These are phyloP conservation scores for Elsinoe australis DNA, from an alignment of 2,329 filamentous ascomycete species.

Conservation along the genomic window DNA sequence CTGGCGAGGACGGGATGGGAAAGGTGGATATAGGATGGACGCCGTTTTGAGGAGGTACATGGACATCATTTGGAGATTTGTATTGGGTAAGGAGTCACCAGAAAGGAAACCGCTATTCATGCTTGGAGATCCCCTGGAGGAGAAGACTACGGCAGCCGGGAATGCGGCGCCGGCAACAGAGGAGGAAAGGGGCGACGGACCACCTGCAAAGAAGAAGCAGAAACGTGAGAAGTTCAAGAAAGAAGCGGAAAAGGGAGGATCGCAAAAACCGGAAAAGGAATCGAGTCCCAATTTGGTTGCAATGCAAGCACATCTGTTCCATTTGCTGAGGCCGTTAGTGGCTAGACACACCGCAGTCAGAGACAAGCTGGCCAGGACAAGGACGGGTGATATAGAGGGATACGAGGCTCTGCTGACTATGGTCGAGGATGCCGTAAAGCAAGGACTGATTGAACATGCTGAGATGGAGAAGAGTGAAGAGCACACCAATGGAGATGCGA, in stretches of 20 bases:
- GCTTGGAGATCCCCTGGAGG: slow-evolving; percentile 45
- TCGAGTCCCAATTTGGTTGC: slow-evolving; percentile 54
- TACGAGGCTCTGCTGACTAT: slow-evolving; percentile 70
- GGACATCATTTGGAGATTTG: slow-evolving; percentile 78
- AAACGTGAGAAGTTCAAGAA: slow-evolving; percentile 32
- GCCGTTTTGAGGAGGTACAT: slow-evolving; percentile 81
- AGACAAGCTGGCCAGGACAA: slow-evolving; percentile 66
- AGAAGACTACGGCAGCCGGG: slow-evolving; percentile 17
- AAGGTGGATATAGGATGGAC: slow-evolving; percentile 81
- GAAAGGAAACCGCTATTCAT: slow-evolving; percentile 65
- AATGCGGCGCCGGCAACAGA: slow-evolving; percentile 37
- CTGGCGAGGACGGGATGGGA: slow-evolving; percentile 72
- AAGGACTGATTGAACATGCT: slow-evolving; percentile 61
- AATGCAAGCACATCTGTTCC: slow-evolving; percentile 90
- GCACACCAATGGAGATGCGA: slow-evolving; percentile 18
- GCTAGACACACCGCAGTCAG: slow-evolving; percentile 72
- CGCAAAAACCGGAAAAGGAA: slow-evolving; percentile 41
- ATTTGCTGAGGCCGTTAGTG: slow-evolving; percentile 77
- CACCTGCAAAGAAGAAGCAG: slow-evolving; percentile 39
- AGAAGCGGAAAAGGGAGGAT: slow-evolving; percentile 37
- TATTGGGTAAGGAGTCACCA: slow-evolving; percentile 59
- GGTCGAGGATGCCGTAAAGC: slow-evolving; percentile 66
- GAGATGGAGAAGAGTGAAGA: slow-evolving; percentile 22
- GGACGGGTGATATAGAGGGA: slow-evolving; percentile 62
- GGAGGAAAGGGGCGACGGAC: slow-evolving; percentile 36